Base-by-base conservation (phyloP, 169 alveolate species). In the Babesia bigemina region DNA sequence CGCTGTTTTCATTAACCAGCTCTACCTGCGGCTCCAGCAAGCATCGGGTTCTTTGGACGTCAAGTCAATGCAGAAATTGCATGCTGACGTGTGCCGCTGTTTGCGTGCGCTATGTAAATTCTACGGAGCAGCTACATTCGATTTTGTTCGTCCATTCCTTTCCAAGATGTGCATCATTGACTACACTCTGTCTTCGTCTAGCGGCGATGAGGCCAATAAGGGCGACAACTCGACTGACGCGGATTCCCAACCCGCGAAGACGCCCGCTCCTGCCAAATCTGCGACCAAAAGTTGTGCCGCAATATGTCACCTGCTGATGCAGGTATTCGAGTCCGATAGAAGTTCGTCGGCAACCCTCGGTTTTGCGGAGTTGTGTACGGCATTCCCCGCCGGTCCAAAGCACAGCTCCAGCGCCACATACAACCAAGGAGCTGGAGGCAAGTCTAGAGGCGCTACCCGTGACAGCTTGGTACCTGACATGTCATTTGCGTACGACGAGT, bases 131-230 rank as follows among this genome's bases (percentile, higher is more conserved):
- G n/a, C 33, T 1, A 33, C 29, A 9, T 53, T 53, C 28, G 76
- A 67, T 8, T 67, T 67, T 45, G 55, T 67, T 42, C 67, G 48
- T 12, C 76, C 76, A 21, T 67, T 53, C 55, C 65, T 67, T 17
- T 55, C 45, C 63, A 36, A 55, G 24, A 28, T 55, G 56, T 67
- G 76, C 56, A 28, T 42, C 21, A 65, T 67, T 28, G 60, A 42
- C 39, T 6, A 24, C n/a, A 33, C 52, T 29, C 76, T 67, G 53
- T 29, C 58, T 52, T 49, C 67, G 39, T 17, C 52, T 1, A 24
- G 24, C n/a, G 50, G 21, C 45, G 19, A 58, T 6, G 44, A n/a
- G 42, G 28, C 24, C 13, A 26, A 53, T 13, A 26, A 9, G 36
- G 61, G 28, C 36, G 57, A 49, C 24, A 17, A 21, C 4, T 4